phyloP scores from a whole-genome alignment of 2,329 filamentous ascomycete species.

The Pseudofabraea citricarpa region DNA sequence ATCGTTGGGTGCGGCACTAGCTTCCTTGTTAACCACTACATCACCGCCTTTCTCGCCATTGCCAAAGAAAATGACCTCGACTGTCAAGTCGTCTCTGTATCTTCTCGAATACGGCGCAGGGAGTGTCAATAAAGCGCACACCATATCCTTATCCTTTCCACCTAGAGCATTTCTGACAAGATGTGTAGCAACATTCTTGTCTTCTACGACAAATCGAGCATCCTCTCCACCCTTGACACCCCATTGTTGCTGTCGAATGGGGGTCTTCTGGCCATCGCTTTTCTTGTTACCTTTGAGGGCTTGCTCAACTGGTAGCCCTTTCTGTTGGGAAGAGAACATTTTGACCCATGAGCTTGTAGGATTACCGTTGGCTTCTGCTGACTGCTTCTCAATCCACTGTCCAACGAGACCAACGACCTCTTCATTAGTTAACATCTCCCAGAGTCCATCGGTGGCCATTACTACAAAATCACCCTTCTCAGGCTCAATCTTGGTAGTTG shows the following conservation, averaged over 20 bases:
- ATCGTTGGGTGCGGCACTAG: constrained; percentile 53
- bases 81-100: constrained; percentile 95
- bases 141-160: constrained; percentile 87
- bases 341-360: constrained; percentile 60
- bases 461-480: constrained; percentile 92
- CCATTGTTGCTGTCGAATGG: constrained; percentile 89
- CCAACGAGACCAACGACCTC: constrained; percentile 95
- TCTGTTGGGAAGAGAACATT: constrained; percentile 50
- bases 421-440: constrained; percentile 99
- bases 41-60: constrained; percentile 71
- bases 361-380: constrained; percentile 21
- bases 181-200: constrained; percentile 95
- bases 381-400: constrained; percentile 88
- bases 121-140: constrained; percentile 85
- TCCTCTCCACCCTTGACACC: constrained; percentile 69
- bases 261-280: constrained; percentile 72
- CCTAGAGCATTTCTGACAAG: constrained; percentile 92
- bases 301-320: constrained; percentile 68
- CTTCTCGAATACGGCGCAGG: constrained; percentile 86
- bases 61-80: constrained; percentile 98
- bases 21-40: constrained; percentile 80
- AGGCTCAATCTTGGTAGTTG: constrained; percentile 86
- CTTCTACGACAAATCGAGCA: constrained; percentile 86
- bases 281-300: constrained; percentile 41
- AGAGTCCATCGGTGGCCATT: constrained; percentile 92